Evolutionary conservation across 1,284 basidiomycete species (phyloP), one percentile per base, ranked within the genome.

Genomic region (Tremellales sp.): DNA sequence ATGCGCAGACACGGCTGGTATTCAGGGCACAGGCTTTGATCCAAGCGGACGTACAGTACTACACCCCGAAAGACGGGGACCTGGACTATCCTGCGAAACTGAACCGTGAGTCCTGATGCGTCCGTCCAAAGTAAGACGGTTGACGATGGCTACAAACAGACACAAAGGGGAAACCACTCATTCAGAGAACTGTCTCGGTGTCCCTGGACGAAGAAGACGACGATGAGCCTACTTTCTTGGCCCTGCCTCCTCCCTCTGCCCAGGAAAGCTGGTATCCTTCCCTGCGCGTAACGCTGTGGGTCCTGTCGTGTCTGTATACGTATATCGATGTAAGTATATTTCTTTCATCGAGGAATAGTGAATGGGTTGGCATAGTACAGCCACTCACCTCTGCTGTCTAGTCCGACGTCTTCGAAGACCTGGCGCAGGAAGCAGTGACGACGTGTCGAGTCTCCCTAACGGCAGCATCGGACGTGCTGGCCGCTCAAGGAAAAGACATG

Each of bases 21-120:
- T 95, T 95, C 78, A 86, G 93, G 63, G 91, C 91, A 7, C 91
- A 95, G 70, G 80, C 87, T 1, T 79, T 94, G 40, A 82, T 95
- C 37, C 86, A 92, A 63, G 79, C 81, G 25, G 91, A 95, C 41
- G 88, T 95, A 34, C 75, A 85, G 58, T 83, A 87, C 63, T 94
- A 86, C 70, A 77, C 78, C 1, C 83, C 88, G 0, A 85, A 81
- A 56, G 61, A 65, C 2, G 72, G 78, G 5, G 92, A 94, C 67
- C 70, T 95, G 31, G 81, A 83, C 14, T 95, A 91, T 72, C 90
- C 91, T 14, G 83, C 83, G 45, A 86, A 84, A 56, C 77, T 71
- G 22, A 24, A 51, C 34, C 22, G 37, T 24, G 7, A 46, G 44
- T 18, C 43, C 41, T 19, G 57, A 57, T 65, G 35, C 50, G 58